Percentiles rank a stretch among this genome's conserved stretches.
phyloP scores from a whole-genome alignment of 2,329 filamentous ascomycete genomes.

The Epichloe glyceriae region DNA sequence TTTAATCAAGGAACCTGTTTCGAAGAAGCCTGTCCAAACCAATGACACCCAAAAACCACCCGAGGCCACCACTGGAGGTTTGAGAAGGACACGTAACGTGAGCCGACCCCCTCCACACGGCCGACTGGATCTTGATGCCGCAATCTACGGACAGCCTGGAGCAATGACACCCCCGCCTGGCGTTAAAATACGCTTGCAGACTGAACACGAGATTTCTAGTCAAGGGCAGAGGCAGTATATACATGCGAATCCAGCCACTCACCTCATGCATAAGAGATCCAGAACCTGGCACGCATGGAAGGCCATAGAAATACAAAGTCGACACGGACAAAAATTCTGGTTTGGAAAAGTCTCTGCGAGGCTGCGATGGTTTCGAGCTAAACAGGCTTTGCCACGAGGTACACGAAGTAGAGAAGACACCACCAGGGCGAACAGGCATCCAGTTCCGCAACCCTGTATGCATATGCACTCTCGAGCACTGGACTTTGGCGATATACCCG shows the following conservation, averaged over 20 bases:
- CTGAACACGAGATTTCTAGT: not conserved
- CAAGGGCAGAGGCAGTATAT: slow-evolving; percentile 25
- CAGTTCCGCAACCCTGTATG: slow-evolving; percentile 15
- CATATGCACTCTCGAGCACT: slow-evolving; percentile 15
- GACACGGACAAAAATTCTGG: slow-evolving; percentile 36
- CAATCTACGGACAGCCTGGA: slow-evolving; percentile 25
- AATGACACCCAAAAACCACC: not conserved
- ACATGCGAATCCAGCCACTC: slow-evolving; percentile 37
- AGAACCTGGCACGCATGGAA: slow-evolving; percentile 35
- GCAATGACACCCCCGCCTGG: slow-evolving; percentile 13
- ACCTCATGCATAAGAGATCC: slow-evolving; percentile 30
- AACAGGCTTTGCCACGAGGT: slow-evolving; percentile 5
- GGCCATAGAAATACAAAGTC: slow-evolving; percentile 33
- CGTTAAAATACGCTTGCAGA: slow-evolving; percentile 7
- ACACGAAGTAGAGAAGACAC: slow-evolving; percentile 7
- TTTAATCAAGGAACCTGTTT: not conserved
- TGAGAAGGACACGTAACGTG: not conserved
- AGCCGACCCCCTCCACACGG: not conserved
- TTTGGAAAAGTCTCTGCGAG: slow-evolving; percentile 33
- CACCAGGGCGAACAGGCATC: not conserved
- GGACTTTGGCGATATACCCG: slow-evolving; percentile 26
- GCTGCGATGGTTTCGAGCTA: slow-evolving; percentile 18
- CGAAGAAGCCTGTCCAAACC: not conserved
- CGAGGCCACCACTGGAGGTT: not conserved
- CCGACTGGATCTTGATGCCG: slow-evolving; percentile 22